Conservation (phyloP, 164 flowering plant genomes). For the Hamamelis virginiana region DNA sequence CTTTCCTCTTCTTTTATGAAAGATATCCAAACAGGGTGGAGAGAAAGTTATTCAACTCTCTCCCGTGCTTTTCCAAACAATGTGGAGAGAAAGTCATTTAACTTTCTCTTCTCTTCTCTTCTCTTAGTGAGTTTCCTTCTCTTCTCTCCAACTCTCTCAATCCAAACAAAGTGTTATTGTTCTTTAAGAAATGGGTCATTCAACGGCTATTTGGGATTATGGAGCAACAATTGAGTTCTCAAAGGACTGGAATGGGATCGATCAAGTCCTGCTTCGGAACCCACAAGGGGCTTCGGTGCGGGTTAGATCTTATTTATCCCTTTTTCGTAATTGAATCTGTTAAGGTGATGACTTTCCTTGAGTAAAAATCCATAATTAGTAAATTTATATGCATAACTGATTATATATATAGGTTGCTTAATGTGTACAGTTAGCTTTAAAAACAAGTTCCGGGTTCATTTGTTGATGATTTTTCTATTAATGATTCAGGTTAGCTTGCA, state of each 20-base stretch:
- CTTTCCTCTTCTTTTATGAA: too few species aligned
- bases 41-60: too few species aligned
- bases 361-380: too few species aligned
- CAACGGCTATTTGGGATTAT: slow-evolving; percentile 69
- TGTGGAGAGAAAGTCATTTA: too few species aligned
- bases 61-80: too few species aligned
- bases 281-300: slow-evolving; percentile 77
- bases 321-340: neutral
- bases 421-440: neutral
- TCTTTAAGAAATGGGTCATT: slow-evolving; percentile 89
- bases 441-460: neutral
- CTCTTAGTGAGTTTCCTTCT: too few species aligned
- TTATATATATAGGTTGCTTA: neutral
- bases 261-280: slow-evolving; percentile 66
- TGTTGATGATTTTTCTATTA: slow-evolving; percentile 5
- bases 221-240: slow-evolving; percentile 59
- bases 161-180: too few species aligned
- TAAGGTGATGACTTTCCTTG: neutral
- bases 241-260: slow-evolving; percentile 88
- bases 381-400: neutral
- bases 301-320: slow-evolving; percentile 40
- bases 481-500: too few species aligned
- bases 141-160: too few species aligned
- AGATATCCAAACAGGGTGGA: too few species aligned
- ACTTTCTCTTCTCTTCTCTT: too few species aligned